These are phyloP conservation scores for Phytomonas sp. DNA, from an alignment of 208 protist genomes.

Conservation along the genomic window DNA sequence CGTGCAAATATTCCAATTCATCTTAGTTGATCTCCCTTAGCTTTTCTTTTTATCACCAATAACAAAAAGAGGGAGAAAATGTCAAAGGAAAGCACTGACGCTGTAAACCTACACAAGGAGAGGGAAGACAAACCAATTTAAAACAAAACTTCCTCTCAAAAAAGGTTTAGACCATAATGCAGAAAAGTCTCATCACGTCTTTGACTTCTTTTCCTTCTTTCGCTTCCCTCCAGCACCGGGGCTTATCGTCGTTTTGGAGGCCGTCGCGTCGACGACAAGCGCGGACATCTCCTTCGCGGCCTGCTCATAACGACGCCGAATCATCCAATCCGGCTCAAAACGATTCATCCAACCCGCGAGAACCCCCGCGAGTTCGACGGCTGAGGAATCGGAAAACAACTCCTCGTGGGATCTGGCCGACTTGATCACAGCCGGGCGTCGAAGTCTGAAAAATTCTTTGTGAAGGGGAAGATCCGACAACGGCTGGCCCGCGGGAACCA, in stretches of 20 bases:
- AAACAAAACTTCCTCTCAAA: neutral
- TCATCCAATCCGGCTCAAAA: conserved; percentile 67
- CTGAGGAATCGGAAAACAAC: conserved; percentile 34
- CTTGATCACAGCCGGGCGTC: conserved; percentile 56
- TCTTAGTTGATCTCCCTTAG: neutral
- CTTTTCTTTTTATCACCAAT: neutral
- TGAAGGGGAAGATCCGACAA: conserved; percentile 48
- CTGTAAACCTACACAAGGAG: neutral
- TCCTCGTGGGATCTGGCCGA: conserved; percentile 39
- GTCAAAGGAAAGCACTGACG: neutral
- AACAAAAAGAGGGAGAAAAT: too few relatives aligned
- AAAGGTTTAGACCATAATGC: neutral
- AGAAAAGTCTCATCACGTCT: conserved; percentile 26
- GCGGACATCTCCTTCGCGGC: conserved; percentile 68
- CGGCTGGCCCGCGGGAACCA: conserved; percentile 39
- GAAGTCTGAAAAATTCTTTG: conserved; percentile 72
- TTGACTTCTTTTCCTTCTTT: conserved; percentile 57
- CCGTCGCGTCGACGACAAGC: conserved; percentile 34
- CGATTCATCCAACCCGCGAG: conserved; percentile 65
- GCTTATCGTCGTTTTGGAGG: conserved; percentile 6
- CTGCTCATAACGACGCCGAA: conserved; percentile 69
- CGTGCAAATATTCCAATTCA: neutral
- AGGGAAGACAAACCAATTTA: neutral
- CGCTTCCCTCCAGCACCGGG: conserved; percentile 14
- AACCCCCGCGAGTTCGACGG: conserved; percentile 53